phyloP scores from a whole-genome alignment of 129 eudicot species.

The Chrysanthemum seticuspe region DNA sequence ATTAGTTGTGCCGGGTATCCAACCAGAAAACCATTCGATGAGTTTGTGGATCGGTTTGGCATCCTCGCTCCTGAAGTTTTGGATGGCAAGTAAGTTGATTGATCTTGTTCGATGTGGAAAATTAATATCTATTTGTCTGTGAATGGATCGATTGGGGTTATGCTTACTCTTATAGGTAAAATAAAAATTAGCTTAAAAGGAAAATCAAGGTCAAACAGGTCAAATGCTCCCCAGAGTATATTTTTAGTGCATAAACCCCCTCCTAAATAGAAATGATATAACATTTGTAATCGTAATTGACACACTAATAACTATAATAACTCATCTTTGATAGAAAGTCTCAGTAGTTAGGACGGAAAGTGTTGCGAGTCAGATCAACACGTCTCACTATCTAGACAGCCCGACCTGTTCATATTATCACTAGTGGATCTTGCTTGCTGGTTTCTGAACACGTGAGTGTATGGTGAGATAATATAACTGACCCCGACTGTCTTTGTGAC shows the following conservation, averaged over 20 bases:
- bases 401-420: not conserved
- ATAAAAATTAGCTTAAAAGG: too few relatives aligned
- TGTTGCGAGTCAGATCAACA: too few relatives aligned
- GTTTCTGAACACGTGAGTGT: conserved; percentile 19
- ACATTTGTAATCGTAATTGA: not conserved
- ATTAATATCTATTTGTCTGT: not conserved
- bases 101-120: conserved; percentile 1
- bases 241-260: not conserved
- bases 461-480: conserved; percentile 17
- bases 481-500: conserved; percentile 22
- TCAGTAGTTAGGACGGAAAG: too few relatives aligned
- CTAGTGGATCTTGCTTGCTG: conserved; percentile 6
- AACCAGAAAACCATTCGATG: conserved; percentile 76
- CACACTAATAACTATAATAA: not conserved
- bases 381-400: too few relatives aligned
- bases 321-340: too few relatives aligned
- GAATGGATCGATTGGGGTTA: not conserved
- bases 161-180: too few relatives aligned
- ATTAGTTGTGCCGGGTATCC: conserved; percentile 98
- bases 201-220: too few relatives aligned
- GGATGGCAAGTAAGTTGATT: conserved; percentile 60
- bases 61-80: conserved; percentile 88
- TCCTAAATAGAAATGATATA: not conserved
- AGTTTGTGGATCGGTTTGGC: conserved; percentile 89
- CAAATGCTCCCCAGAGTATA: too few relatives aligned